Evolutionary conservation across 164 flowering plant species (phyloP), one percentile per base, ranked within the genome.

Genomic region (Tetrastigma voinierianum): DNA sequence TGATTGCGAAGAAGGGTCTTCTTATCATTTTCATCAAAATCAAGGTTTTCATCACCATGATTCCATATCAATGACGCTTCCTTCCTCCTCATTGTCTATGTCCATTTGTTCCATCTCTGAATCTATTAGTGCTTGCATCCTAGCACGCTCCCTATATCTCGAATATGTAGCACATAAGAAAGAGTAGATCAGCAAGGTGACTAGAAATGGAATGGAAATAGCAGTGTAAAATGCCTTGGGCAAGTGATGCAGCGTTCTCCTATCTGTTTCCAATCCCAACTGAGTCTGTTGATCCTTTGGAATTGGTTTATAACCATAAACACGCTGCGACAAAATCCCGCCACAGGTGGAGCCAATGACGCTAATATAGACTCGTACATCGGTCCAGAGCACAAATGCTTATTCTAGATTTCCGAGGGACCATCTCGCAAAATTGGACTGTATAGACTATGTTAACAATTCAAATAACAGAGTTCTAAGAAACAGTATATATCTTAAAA

Each of bases 401-500:
- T 9, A 74, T 77, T 45, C 80, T 68, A 17, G 69, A 70, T 46
- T 46, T 76, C 75, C 54, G 65, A 44, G 79, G 80, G 2, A 77
- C 80, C 21, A 77, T 70, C 68, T 77, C 80, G 80, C 80, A 77
- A 77, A 77, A 77, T 77, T 47, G 77, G 80, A 59, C 80, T 77
- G 61, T 16, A 3, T 24, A 60, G 16, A 64, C 2, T 2, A 9
- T 15, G 40, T 32, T 32, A 32, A 32, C 2, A 32, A n/a, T n/a
- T 32, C 40, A 32, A 32, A 32, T 4, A 32, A 32, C 3, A 0
- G 40, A 2, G 40, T 32, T 32, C 40, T 32, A 32, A 4, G n/a
- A n/a, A 32, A n/a, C n/a, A n/a, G n/a, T n/a, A n/a, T n/a, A n/a
- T n/a, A n/a, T n/a, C n/a, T n/a, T n/a, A n/a, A n/a, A 14, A 56